A percentile compares a stretch with the other conserved stretches of the same genome.
Evolutionary conservation across 2,329 filamentous ascomycete species (phyloP).

Genomic region (Aspergillus tanneri): DNA sequence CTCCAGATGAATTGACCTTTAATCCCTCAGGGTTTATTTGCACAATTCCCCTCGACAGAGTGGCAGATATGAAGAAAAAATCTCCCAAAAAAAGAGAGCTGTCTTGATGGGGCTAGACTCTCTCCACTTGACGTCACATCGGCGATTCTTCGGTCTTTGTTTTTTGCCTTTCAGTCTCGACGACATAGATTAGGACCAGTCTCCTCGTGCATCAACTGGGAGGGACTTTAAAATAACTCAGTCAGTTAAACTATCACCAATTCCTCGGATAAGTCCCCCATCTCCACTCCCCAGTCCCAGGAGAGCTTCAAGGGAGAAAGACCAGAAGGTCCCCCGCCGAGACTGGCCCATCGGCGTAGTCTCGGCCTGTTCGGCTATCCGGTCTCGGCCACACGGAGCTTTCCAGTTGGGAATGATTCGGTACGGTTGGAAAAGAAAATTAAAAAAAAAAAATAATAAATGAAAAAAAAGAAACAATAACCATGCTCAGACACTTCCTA

Average conservation of each 20-base stretch:
- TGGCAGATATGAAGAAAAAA: neutral
- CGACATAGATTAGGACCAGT: no score
- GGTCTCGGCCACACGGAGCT: slow-evolving; percentile 37
- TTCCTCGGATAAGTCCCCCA: no score
- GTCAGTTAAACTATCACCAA: no score
- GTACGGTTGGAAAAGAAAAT: neutral
- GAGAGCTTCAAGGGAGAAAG: no score
- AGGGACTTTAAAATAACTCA: no score
- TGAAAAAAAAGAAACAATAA: neutral
- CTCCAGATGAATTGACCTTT: neutral
- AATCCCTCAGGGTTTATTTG: neutral
- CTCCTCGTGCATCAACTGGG: no score
- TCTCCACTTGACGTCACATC: slow-evolving; percentile 26
- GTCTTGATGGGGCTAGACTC: neutral
- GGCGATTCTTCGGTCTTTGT: slow-evolving; percentile 24
- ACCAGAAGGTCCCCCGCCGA: no score
- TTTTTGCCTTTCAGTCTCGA: neutral
- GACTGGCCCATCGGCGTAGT: slow-evolving; percentile 22
- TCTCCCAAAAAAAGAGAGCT: neutral
- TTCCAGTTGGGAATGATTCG: neutral
- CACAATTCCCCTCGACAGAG: neutral
- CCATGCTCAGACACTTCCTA: neutral
- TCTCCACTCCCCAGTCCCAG: no score
- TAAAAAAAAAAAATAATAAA: neutral
- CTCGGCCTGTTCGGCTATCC: slow-evolving; percentile 37